Evolutionary conservation across 495 filamentous ascomycete species (phyloP).

Genomic region (Xylaria flabelliformis): DNA sequence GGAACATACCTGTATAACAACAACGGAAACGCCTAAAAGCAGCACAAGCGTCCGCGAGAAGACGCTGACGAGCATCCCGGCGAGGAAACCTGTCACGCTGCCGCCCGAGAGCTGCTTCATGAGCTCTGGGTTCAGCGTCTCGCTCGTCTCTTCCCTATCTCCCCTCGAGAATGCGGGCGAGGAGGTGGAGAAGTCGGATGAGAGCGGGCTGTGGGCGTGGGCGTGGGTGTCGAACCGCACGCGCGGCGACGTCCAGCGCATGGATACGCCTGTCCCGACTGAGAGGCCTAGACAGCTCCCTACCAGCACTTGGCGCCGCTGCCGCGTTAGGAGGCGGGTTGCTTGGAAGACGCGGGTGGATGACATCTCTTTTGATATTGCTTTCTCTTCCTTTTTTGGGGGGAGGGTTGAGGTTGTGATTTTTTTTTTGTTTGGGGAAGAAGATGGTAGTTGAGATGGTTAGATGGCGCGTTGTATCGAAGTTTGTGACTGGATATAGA

Average conservation of each 20-base stretch:
- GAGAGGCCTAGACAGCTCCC: conserved; percentile 35
- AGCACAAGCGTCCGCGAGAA: conserved; percentile 79
- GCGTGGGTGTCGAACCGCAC: conserved; percentile 16
- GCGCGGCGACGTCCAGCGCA: conserved; percentile 31
- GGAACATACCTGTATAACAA: conserved; percentile 70
- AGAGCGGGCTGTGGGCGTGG: not conserved
- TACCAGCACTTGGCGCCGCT: conserved; percentile 30
- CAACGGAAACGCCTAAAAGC: conserved; percentile 72
- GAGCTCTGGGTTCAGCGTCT: conserved; percentile 55
- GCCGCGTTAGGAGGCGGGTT: conserved; percentile 7
- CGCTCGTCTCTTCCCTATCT: conserved; percentile 34
- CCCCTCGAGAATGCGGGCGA: conserved; percentile 22
- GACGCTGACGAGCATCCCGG: conserved; percentile 71
- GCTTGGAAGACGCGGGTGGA: conserved; percentile 17
- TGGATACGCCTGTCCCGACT: conserved; percentile 35
- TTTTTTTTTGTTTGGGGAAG: not conserved
- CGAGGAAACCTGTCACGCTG: conserved; percentile 70
- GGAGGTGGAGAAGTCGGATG: not conserved
- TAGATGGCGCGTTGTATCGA: not conserved
- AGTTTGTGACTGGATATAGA: not conserved
- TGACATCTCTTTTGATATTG: not conserved
- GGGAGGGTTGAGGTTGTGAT: not conserved
- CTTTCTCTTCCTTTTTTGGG: not conserved
- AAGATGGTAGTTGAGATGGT: not conserved
- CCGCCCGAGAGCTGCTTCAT: conserved; percentile 74